Conservation (phyloP, 139 green algal species). For the Chlamydomonas eustigma region DNA sequence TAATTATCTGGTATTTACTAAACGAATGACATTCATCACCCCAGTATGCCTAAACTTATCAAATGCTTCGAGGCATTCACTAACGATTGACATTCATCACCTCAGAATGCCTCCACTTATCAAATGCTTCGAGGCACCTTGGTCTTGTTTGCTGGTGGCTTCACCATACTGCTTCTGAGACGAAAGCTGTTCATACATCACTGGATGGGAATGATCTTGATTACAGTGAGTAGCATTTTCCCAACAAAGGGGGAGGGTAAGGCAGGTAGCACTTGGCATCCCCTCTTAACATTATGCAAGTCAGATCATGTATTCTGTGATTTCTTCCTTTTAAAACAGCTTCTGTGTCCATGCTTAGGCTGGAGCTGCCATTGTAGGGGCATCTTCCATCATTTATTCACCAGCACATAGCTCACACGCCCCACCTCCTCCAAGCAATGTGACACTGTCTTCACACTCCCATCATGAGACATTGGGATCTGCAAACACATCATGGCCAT, state of each 20-base stretch:
- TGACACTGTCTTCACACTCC: too few relatives aligned
- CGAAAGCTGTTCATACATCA: constrained; percentile 71
- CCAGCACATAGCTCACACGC: too few relatives aligned
- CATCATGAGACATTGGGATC: too few relatives aligned
- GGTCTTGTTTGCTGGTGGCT: constrained; percentile 76
- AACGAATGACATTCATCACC: too few relatives aligned
- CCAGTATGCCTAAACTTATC: too few relatives aligned
- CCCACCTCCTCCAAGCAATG: too few relatives aligned
- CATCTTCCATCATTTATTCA: constrained; percentile 6
- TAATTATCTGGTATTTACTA: too few relatives aligned
- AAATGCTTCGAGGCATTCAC: constrained; percentile 2
- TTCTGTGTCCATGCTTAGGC: neutral
- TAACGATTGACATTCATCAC: neutral
- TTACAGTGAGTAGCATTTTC: constrained; percentile 45
- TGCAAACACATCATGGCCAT: too few relatives aligned
- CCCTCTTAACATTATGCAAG: too few relatives aligned
- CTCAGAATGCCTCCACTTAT: constrained; percentile 8
- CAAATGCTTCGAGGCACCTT: constrained; percentile 30
- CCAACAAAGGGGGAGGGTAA: too few relatives aligned
- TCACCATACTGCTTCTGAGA: constrained; percentile 73
- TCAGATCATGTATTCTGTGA: too few relatives aligned
- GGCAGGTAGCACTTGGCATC: too few relatives aligned
- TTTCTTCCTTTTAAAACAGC: constrained; percentile 48
- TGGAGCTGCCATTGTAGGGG: constrained; percentile 11
- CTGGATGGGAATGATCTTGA: constrained; percentile 78